Evolutionary conservation across 805 yeast species (phyloP).

Genomic region (Starmerella apis): DNA sequence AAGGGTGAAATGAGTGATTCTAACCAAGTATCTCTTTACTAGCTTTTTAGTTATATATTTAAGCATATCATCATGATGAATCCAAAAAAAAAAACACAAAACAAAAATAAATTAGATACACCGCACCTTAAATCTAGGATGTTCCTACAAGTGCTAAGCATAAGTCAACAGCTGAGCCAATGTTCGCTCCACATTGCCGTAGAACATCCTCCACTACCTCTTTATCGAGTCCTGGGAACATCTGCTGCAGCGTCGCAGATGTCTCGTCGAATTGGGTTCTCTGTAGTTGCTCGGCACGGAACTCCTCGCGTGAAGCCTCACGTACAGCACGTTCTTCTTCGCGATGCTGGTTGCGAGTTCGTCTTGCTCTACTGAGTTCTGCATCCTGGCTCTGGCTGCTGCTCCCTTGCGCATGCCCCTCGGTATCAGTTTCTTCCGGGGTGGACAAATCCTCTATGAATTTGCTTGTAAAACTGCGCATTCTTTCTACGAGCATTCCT

Average conservation of each 20-base stretch:
- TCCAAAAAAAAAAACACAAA: not conserved
- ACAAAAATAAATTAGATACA: not conserved
- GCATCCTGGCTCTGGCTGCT: slow-evolving; percentile 9
- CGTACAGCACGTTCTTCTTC: slow-evolving; percentile 31
- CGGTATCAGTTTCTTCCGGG: slow-evolving; percentile 6
- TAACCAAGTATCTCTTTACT: no score
- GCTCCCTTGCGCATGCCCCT: not conserved
- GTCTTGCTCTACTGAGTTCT: slow-evolving; percentile 7
- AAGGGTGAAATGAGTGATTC: not conserved
- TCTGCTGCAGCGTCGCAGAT: slow-evolving; percentile 38
- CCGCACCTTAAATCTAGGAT: not conserved
- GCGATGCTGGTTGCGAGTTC: slow-evolving; percentile 2
- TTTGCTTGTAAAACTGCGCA: slow-evolving; percentile 32
- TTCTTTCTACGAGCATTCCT: slow-evolving; percentile 42
- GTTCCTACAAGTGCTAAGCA: slow-evolving; percentile 33
- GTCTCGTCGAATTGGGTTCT: slow-evolving; percentile 40
- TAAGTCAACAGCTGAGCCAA: slow-evolving; percentile 67
- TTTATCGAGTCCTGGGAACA: slow-evolving; percentile 67
- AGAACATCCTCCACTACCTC: slow-evolving; percentile 63
- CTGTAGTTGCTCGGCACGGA: slow-evolving; percentile 34
- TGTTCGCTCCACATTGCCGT: slow-evolving; percentile 49
- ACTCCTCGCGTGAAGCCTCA: slow-evolving; percentile 34
- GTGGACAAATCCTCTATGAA: slow-evolving; percentile 28
- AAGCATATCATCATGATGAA: not conserved
- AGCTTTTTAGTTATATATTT: no score